Evolutionary conservation across 805 yeast species (phyloP), one percentile per base, ranked within the genome.

Genomic region (Cyberlindnera xylosilytica): DNA sequence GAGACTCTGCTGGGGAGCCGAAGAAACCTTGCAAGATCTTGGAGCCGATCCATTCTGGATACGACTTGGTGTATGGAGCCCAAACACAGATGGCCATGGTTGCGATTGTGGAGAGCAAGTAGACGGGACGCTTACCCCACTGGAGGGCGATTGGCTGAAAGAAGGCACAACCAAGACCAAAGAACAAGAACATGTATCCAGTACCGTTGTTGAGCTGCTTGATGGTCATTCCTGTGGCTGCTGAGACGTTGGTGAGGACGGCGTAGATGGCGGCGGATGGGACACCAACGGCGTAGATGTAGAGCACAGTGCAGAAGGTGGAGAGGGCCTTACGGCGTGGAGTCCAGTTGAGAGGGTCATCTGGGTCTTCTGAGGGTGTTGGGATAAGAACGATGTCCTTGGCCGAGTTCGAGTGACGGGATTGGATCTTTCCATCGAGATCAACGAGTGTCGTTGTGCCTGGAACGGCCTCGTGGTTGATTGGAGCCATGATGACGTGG

Each of bases 341-440:
- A 2, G 74, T 39, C 88, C 88, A 82, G 52, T 78, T 80, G 41
- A 82, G 63, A 1, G 87, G 87, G 53, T 82, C 89, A 50, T 81
- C 76, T 6, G 86, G 84, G 47, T 81, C 80, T 38, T 72, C 76
- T 0, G 83, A 72, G 1, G 89, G 89, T 10, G 76, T 76, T 20
- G 89, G 88, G 34, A 78, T 72, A 31, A 81, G 63, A 10, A 81
- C 74, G 44, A 80, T 70, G 22, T 63, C 64, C 7, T 59, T 50
- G 20, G 56, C 52, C 3, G 53, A 46, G 24, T 63, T 61, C 4
- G 62, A 67, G 31, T 64, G 60, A 27, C 56, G 61, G 20, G 62
- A 66, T 35, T 56, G 44, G 31, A 60, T 49, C 31, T 42, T 49
- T 7, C 65, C 69, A 24, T 64, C 68, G n/a, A 65, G 22, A 48